phyloP scores from a whole-genome alignment of 306 rosid species.

The Begonia fuchsioides region DNA sequence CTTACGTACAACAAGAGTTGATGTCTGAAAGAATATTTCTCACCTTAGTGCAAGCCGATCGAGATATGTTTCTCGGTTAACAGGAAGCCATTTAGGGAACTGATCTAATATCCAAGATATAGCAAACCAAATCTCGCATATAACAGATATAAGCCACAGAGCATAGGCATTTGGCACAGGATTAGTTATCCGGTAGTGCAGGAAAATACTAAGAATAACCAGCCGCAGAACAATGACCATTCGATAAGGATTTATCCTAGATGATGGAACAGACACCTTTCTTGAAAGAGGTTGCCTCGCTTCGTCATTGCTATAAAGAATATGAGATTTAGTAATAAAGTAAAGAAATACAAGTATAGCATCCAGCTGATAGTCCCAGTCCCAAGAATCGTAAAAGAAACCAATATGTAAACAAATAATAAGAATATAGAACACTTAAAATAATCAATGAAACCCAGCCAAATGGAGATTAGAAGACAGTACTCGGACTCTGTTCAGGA shows the following conservation, averaged over 20 bases:
- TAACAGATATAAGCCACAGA: conserved; percentile 81
- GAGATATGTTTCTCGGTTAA: conserved; percentile 92
- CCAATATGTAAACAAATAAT: too few species aligned
- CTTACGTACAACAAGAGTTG: not conserved
- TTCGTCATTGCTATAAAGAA: conserved; percentile 68
- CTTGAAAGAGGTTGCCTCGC: conserved; percentile 94
- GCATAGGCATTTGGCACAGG: conserved; percentile 86
- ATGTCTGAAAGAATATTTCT: conserved; percentile 2
- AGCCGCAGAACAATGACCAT: conserved; percentile 91
- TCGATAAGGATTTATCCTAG: conserved; percentile 82
- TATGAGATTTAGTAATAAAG: not conserved
- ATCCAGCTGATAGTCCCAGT: too few species aligned
- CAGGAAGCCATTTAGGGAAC: conserved; percentile 94
- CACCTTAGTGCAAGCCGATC: conserved; percentile 87
- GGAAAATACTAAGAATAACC: conserved; percentile 55
- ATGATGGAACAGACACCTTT: conserved; percentile 89
- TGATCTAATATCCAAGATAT: conserved; percentile 96
- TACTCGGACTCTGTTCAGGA: too few species aligned
- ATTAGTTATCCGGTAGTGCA: conserved; percentile 89
- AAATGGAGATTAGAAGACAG: too few species aligned
- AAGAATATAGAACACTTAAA: too few species aligned
- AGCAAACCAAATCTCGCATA: conserved; percentile 98
- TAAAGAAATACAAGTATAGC: not conserved
- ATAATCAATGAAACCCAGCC: too few species aligned
- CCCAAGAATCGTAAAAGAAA: too few species aligned